These are phyloP conservation scores for Colletotrichum filicis DNA, from an alignment of 2,329 filamentous ascomycete genomes.

Conservation along the genomic window DNA sequence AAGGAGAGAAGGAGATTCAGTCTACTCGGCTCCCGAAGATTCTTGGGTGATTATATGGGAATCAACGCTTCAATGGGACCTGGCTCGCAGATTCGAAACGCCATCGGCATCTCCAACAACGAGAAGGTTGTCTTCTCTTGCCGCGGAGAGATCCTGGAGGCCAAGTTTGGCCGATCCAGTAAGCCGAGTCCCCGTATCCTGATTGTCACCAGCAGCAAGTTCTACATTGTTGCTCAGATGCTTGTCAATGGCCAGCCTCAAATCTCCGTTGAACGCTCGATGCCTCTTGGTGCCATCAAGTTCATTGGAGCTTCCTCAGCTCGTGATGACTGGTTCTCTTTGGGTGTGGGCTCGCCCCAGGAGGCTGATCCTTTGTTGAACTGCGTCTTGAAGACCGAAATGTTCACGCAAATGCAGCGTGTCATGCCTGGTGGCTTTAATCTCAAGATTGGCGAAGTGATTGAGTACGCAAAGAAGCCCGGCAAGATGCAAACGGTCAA, in stretches of 20 bases:
- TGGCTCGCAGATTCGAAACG: constrained; percentile 82
- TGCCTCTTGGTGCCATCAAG: constrained; percentile 89
- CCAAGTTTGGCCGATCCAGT: constrained; percentile 96
- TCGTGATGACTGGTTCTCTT: constrained; percentile 96
- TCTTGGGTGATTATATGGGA: constrained; percentile 94
- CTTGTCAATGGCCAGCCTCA: constrained; percentile 84
- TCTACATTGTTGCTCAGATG: constrained; percentile 89
- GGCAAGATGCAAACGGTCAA: constrained; percentile 92
- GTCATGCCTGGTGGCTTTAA: constrained; percentile 84
- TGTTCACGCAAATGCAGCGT: constrained; percentile 90
- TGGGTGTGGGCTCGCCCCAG: constrained; percentile 89
- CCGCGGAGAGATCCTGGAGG: constrained; percentile 87
- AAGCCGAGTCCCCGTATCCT: constrained; percentile 89
- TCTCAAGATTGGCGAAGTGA: constrained; percentile 83
- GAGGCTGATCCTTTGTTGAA: constrained; percentile 94
- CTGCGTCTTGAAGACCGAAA: constrained; percentile 95
- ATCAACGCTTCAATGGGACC: constrained; percentile 83
- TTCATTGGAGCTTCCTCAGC: constrained; percentile 83
- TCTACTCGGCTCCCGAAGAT: constrained; percentile 89
- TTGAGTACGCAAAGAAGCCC: constrained; percentile 98
- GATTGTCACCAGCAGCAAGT: constrained; percentile 84
- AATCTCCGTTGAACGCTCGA: constrained; percentile 83
- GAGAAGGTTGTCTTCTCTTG: constrained; percentile 91
- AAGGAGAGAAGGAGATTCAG: constrained; percentile 95
- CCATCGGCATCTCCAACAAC: constrained; percentile 75